Evolutionary conservation across 805 yeast species (phyloP).

Genomic region (Candida andamanensis): DNA sequence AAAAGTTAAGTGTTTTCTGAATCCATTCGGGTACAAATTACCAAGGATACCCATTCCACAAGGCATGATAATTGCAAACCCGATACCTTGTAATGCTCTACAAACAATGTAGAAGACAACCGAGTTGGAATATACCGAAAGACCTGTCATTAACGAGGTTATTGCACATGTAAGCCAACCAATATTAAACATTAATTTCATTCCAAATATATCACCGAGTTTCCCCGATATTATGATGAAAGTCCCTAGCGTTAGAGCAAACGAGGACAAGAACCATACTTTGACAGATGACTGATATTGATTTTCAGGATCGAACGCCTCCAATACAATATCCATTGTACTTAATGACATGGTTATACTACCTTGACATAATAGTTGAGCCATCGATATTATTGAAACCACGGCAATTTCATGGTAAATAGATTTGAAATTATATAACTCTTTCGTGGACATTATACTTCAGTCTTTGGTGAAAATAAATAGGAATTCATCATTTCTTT

Average conservation of each 20-base stretch:
- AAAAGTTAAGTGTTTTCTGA: slow-evolving; percentile 49
- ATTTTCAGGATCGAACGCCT: slow-evolving; percentile 14
- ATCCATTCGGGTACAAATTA: slow-evolving; percentile 36
- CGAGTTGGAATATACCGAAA: slow-evolving; percentile 46
- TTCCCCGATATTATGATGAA: slow-evolving; percentile 65
- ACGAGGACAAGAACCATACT: slow-evolving; percentile 70
- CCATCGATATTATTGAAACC: slow-evolving; percentile 22
- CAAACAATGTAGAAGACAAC: slow-evolving; percentile 47
- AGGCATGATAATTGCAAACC: slow-evolving; percentile 56
- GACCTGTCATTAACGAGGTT: slow-evolving; percentile 59
- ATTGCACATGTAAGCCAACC: slow-evolving; percentile 54
- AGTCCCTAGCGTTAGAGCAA: slow-evolving; percentile 67
- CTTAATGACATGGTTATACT: slow-evolving; percentile 34
- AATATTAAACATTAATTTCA: slow-evolving; percentile 45
- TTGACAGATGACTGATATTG: slow-evolving; percentile 16
- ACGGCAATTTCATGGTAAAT: slow-evolving; percentile 20
- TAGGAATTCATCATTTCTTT: too few species aligned
- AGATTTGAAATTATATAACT: slow-evolving; percentile 13
- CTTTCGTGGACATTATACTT: too few species aligned
- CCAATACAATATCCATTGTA: slow-evolving; percentile 31
- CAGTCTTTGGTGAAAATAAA: neutral
- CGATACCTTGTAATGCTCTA: slow-evolving; percentile 62
- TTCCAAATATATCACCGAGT: slow-evolving; percentile 68
- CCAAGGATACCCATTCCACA: slow-evolving; percentile 55
- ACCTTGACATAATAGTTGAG: slow-evolving; percentile 34